Evolutionary conservation across 2,329 filamentous ascomycete genomes (phyloP), one percentile per base, ranked within the genome.

Genomic region (Cladobotryum mycophilum): DNA sequence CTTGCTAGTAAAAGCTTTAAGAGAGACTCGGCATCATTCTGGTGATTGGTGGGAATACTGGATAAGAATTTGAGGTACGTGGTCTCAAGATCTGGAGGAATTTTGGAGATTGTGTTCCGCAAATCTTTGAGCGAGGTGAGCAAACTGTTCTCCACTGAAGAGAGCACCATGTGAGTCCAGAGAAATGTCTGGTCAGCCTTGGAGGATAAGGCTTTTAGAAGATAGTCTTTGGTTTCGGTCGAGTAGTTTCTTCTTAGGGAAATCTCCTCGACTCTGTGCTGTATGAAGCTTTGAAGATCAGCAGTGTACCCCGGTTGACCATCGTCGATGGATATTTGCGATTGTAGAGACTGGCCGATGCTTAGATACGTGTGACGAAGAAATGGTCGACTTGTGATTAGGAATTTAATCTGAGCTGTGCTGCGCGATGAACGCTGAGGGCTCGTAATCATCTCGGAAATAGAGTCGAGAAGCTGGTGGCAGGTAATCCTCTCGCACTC

Each of bases 101-200:
- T 56, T 12, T 53, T 55, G 34, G 61, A 55, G 47, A 70, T 57
- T 34, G 70, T 66, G 17, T 53, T 53, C 44, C 62, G 46, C 14
- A 67, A 58, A 41, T 65, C 59, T 15, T 56, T 56, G 15, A 51
- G 52, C 4, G 63, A 58, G 30, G 60, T 53, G 3, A 63, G 40
- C 2, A 58, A 45, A 35, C 53, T 60, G 2, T 55, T 58, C 48
- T 71, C 67, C 2, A 71, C 52, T 3, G 58, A 56, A n/a, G 60
- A 47, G 17, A 71, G 61, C 7, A 70, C 66, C 36, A 70, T 62
- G 18, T 62, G 63, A 17, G 67, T 58, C 69, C 68, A 72, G 2
- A 72, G 62, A 54, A 72, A 72, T 1, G 60, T 68, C 33, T 63
- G 55, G 45, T 67, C 65, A 17, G 67, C 61, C 47, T 65, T 67